Evolutionary conservation across 306 rosid genomes (phyloP).

Genomic region (Trifolium dubium): DNA sequence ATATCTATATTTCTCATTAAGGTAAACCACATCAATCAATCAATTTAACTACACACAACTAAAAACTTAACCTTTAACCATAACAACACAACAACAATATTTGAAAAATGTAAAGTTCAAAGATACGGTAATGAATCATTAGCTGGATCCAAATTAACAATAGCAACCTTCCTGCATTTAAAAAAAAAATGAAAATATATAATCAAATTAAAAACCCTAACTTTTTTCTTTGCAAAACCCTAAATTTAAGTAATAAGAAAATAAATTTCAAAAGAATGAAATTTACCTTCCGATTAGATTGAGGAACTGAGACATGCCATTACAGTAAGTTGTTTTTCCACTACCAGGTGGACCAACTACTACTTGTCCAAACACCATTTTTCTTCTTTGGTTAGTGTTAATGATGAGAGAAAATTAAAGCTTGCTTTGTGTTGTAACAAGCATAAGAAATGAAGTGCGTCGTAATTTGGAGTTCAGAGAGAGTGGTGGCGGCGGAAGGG

Average conservation of each 20-base stretch:
- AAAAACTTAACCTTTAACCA: slow-evolving; percentile 10
- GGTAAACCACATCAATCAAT: slow-evolving; percentile 41
- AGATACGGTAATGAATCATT: slow-evolving; percentile 95
- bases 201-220: slow-evolving; percentile 1
- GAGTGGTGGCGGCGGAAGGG: too few species aligned
- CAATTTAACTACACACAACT: slow-evolving; percentile 21
- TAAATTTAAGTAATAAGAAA: slow-evolving; percentile 12
- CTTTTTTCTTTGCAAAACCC: slow-evolving; percentile 20
- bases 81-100: background rate
- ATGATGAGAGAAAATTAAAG: background rate
- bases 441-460: too few species aligned
- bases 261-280: background rate
- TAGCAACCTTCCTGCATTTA: slow-evolving; percentile 80
- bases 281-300: slow-evolving; percentile 83
- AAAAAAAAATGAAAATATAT: slow-evolving; percentile 26
- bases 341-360: slow-evolving; percentile 97
- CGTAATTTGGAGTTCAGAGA: too few species aligned
- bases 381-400: slow-evolving; percentile 9
- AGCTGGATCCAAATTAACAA: slow-evolving; percentile 94
- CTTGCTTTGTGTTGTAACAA: background rate
- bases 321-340: slow-evolving; percentile 99
- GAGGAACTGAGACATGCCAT: slow-evolving; percentile 97
- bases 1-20: slow-evolving; percentile 57
- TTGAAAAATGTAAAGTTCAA: slow-evolving; percentile 14
- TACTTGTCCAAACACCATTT: slow-evolving; percentile 67